A percentile compares a stretch with the other conserved stretches of the same genome.
Conservation (phyloP, 2,329 filamentous ascomycete species). For the Pezicula carpinea region DNA sequence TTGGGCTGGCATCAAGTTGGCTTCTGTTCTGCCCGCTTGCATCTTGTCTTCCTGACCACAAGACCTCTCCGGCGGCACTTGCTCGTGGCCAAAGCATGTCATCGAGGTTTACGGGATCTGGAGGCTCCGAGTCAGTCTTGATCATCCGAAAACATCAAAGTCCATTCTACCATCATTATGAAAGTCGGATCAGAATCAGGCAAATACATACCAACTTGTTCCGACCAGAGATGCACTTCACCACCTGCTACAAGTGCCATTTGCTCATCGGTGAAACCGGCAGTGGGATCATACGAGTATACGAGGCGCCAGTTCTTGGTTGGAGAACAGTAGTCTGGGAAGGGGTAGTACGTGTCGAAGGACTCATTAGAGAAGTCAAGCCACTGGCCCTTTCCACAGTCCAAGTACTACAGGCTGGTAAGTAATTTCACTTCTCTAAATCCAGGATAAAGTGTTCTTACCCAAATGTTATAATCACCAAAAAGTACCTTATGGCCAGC, state of each 20-base stretch:
- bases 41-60: conserved; percentile 73
- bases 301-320: conserved; percentile 77
- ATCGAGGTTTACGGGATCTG: conserved; percentile 72
- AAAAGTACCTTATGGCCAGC: conserved; percentile 67
- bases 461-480: conserved; percentile 75
- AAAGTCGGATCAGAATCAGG: too few relatives aligned
- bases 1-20: conserved; percentile 63
- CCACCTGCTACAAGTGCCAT: conserved; percentile 72
- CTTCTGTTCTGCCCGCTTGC: conserved; percentile 62
- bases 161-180: too few relatives aligned
- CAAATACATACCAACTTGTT: conserved; percentile 46
- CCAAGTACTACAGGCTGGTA: conserved; percentile 57
- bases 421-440: conserved; percentile 8
- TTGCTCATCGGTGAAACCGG: conserved; percentile 54
- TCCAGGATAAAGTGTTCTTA: conserved; percentile 33
- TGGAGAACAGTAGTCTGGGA: conserved; percentile 76
- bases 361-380: conserved; percentile 61
- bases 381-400: conserved; percentile 79
- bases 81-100: conserved; percentile 73
- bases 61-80: conserved; percentile 68
- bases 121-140: too few relatives aligned
- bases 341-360: conserved; percentile 57
- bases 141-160: too few relatives aligned
- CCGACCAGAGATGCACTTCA: conserved; percentile 77
- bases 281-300: conserved; percentile 74